Base-by-base conservation (phyloP, 2,329 filamentous ascomycete genomes). In the Pseudopithomyces maydicus region DNA sequence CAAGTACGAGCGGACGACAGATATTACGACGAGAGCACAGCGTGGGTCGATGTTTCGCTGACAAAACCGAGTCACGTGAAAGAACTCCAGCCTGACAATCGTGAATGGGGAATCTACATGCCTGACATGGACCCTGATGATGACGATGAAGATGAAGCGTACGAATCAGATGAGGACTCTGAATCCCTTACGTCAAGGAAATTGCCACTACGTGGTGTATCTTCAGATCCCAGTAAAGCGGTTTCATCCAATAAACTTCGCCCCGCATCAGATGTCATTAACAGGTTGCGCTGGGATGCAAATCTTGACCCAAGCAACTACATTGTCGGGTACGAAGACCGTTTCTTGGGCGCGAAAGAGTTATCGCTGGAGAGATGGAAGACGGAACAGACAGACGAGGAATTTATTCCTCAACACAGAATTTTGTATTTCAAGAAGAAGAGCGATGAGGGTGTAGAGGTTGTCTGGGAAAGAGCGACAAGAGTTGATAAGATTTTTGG, bases 381-480 rank as follows among this genome's bases (percentile, higher is more conserved):
- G 63, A 79, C 74, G 17, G 82, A 84, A 46, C 77, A 79, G 32
- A 84, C 82, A 10, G 76, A 85, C 26, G 82, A 85, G 56, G 82
- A 85, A 45, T 85, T 84, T 54, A 84, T 85, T 54, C 83, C 83
- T 2, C 78, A 81, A 60, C 82, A 85, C 70, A 77, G 83, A 2
- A 80, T 85, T 17, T 57, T 81, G 53, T 81, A 82, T 57, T 80
- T 84, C 61, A 80, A 78, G 59, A 75, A 75, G 57, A 76, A 71
- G 17, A 69, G 61, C 5, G 67, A 72, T 36, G 63, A 55, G 35
- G 59, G 43, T 26, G 68, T 61, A 1, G 75, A 77, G 22, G 68
- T 78, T 10, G 76, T 85, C 2, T 85, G 83, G 82, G 81, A 85
- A 63, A 74, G 82, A 39, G 74, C 72, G 63, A 67, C 64, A 10